These are phyloP conservation scores for Phytopythium vexans DNA, from an alignment of 352 stramenopile species.

Conservation along the genomic window DNA sequence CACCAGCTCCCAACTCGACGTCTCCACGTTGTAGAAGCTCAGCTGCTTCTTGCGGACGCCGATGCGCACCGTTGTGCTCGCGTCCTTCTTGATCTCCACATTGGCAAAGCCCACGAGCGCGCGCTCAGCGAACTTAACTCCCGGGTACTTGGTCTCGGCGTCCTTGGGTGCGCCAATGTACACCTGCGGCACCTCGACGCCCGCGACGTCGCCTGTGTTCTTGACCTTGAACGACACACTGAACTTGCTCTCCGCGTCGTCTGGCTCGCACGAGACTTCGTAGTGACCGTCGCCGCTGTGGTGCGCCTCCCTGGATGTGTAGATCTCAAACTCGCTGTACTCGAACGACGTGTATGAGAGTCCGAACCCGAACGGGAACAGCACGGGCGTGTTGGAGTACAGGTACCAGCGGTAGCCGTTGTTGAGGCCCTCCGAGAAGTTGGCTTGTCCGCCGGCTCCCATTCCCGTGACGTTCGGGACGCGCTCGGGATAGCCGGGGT, in stretches of 20 bases:
- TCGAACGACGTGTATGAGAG: conserved; percentile 31
- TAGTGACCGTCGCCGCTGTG: conserved; percentile 16
- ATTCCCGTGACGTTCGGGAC: conserved; percentile 12
- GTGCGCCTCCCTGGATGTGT: conserved; percentile 5
- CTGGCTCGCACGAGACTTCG: conserved; percentile 21
- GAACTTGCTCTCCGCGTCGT: conserved; percentile 16
- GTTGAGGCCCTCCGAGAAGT: conserved; percentile 28
- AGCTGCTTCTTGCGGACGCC: conserved; percentile 25
- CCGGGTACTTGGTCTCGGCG: conserved; percentile 18
- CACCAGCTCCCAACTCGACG: conserved; percentile 17
- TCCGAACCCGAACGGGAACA: conserved; percentile 29
- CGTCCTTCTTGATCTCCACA: conserved; percentile 24
- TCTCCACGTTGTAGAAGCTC: conserved; percentile 27
- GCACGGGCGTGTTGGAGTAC: conserved; percentile 24
- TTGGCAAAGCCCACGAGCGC: conserved; percentile 28
- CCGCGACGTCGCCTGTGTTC: conserved; percentile 21
- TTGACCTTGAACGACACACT: conserved; percentile 20
- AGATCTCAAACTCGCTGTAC: conserved; percentile 25
- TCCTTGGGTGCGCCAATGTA: conserved; percentile 21
- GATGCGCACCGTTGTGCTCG: conserved; percentile 21
- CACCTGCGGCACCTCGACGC: conserved; percentile 29
- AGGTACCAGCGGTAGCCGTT: conserved; percentile 30
- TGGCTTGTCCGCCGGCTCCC: conserved; percentile 25
- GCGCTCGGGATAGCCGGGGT: conserved; percentile 24
- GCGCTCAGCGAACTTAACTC: conserved; percentile 20